Evolutionary conservation across 2,329 filamentous ascomycete species (phyloP), one percentile per base, ranked within the genome.

Genomic region (Penicillium sp.): DNA sequence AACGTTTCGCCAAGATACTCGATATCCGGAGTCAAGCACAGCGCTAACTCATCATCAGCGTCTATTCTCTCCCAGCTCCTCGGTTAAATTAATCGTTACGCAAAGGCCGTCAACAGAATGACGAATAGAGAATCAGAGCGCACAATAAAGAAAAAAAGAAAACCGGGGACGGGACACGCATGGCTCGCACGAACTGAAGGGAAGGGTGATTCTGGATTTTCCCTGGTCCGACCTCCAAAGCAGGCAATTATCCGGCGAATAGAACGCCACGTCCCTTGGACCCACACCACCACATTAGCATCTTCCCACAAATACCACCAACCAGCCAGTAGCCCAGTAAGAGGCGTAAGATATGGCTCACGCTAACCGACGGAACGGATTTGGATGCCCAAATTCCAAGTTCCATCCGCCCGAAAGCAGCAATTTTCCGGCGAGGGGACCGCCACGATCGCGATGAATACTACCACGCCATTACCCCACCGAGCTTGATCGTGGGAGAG

Each of bases 161-260:
- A 37, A 4, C 13, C 6, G 13, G 35, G 35, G 35, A 37, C 35
- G 55, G n/a, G 37, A 52, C 25, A 46, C 40, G 26, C 40, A 52
- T 43, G 43, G 53, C 45, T 59, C 48, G 53, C 51, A 55, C 54
- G 57, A 55, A 58, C 28, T 59, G 28, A 38, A 52, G 26, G 22
- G 33, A 56, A 40, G 16, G 14, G 42, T 28, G 35, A 28, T 52
- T 55, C 57, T 52, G 58, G 58, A 43, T 30, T 52, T 45, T 40
- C 26, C 46, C 38, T 43, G 5, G 10, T 25, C 40, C 19, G 25
- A 58, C 11, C 30, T 33, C 55, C 55, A 52, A 55, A 63, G n/a
- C 14, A 59, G 60, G 60, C 42, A 62, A 63, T 65, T 63, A 51
- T 60, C 63, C 63, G 56, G 63, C 54, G 63, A 58, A 58, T 63